Conservation (phyloP, 306 rosid species). For the Lotus japonicus region DNA sequence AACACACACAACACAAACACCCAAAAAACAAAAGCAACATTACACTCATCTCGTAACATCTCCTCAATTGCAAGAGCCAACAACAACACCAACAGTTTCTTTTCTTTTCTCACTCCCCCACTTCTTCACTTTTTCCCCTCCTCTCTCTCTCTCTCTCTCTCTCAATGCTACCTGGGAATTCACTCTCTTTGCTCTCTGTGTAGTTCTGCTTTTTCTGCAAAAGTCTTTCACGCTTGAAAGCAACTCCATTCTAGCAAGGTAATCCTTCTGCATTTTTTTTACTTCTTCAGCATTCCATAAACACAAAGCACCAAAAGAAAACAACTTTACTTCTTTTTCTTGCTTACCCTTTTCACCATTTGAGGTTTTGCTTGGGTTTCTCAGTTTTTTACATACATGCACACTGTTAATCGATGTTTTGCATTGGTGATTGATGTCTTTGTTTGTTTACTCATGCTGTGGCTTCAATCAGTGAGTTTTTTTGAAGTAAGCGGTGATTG, state of each 20-base stretch:
- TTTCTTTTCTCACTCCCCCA: background rate
- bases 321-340: background rate
- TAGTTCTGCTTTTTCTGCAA: background rate
- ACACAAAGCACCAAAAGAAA: background rate
- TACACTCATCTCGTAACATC: background rate
- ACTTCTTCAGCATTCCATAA: background rate
- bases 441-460: background rate
- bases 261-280: background rate
- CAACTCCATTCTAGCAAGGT: background rate
- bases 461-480: background rate
- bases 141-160: background rate
- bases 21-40: background rate
- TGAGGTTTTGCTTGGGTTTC: background rate
- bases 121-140: too few relatives aligned
- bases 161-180: background rate
- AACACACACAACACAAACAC: background rate
- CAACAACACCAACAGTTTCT: background rate
- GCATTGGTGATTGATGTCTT: background rate
- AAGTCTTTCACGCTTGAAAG: background rate
- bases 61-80: background rate
- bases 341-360: background rate
- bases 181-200: background rate
- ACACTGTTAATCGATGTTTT: background rate
- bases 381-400: background rate
- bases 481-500: background rate